Conservation (phyloP, 257 asterid genomes). For the Coffea canephora region DNA sequence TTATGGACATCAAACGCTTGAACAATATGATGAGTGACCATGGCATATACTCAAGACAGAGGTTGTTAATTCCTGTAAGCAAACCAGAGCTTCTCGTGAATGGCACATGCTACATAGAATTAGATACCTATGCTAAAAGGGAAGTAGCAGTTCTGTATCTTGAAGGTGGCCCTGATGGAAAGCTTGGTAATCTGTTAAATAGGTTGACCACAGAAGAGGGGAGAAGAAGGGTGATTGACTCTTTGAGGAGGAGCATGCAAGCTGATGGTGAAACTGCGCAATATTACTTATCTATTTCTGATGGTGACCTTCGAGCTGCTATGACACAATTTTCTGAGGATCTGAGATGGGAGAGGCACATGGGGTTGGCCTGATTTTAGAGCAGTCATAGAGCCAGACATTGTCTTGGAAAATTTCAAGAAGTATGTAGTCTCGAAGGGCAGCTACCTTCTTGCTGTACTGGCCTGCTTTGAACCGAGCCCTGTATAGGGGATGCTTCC, state of each 20-base stretch:
- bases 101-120: conserved; percentile 83
- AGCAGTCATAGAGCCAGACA: neutral
- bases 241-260: conserved; percentile 81
- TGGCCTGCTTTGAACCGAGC: neutral
- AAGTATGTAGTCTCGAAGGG: neutral
- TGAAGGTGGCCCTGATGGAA: conserved; percentile 67
- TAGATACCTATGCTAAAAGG: conserved; percentile 78
- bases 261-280: conserved; percentile 88
- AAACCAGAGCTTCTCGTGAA: conserved; percentile 61
- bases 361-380: conserved; percentile 39
- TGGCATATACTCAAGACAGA: conserved; percentile 92
- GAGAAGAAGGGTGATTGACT: conserved; percentile 60
- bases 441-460: neutral
- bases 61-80: conserved; percentile 79
- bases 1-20: conserved; percentile 79
- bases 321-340: conserved; percentile 73
- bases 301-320: conserved; percentile 93
- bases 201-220: conserved; percentile 56
- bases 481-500: neutral
- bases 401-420: neutral
- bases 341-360: conserved; percentile 80
- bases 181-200: conserved; percentile 34
- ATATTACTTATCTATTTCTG: conserved; percentile 69
- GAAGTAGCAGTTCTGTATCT: conserved; percentile 93
- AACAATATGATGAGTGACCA: conserved; percentile 99